phyloP scores from a whole-genome alignment of 2,329 filamentous ascomycete genomes.

The Diaporthe vexans region DNA sequence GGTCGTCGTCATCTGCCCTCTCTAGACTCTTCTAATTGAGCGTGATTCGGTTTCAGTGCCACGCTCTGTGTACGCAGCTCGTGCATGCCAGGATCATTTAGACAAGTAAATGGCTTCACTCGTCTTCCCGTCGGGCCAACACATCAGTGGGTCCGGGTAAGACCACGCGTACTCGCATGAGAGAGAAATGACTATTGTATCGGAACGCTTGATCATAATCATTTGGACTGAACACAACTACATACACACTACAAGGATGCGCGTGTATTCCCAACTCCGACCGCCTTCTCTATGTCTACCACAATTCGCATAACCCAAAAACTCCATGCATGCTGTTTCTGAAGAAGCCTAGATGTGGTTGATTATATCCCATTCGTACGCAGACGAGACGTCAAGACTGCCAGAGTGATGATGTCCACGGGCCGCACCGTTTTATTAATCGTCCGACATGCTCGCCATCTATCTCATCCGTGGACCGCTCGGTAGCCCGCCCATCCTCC shows the following conservation, averaged over 20 bases:
- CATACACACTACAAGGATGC: conserved; percentile 1
- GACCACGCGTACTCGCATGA: conserved; percentile 30
- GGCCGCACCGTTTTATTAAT: neutral
- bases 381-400: conserved; percentile 22
- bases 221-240: neutral
- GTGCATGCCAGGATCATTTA: neutral
- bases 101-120: conserved; percentile 13
- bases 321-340: conserved; percentile 33
- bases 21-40: neutral
- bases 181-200: neutral
- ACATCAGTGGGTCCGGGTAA: conserved; percentile 13
- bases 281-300: conserved; percentile 17
- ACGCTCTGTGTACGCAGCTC: neutral
- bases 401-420: conserved; percentile 31
- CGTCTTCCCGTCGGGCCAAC: neutral
- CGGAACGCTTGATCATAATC: neutral
- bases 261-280: conserved; percentile 28
- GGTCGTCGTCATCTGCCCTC: conserved; percentile 30
- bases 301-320: conserved; percentile 19
- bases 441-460: neutral
- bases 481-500: conserved; percentile 53
- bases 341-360: conserved; percentile 2
- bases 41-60: conserved; percentile 2
- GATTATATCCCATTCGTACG: conserved; percentile 13
- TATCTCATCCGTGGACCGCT: conserved; percentile 57